Base-by-base conservation (phyloP, 2,329 filamentous ascomycete species). In the Colletotrichum theobromicola region DNA sequence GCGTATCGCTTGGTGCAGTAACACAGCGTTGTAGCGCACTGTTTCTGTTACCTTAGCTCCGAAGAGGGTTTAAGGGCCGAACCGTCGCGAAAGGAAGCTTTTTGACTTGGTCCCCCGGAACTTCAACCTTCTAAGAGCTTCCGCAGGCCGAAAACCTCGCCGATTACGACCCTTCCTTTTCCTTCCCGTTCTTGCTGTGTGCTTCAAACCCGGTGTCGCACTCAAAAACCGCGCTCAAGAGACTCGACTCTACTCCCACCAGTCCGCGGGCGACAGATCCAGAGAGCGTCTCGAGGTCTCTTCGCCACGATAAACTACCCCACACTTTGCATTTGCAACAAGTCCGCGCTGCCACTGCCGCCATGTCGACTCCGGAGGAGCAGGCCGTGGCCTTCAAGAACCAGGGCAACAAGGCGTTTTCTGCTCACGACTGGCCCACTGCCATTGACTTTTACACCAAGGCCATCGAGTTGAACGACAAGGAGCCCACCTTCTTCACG, bases 351-450 rank as follows among this genome's bases (percentile, higher is more conserved):
- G 55, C 37, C 34, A 32, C 42, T 57, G 13, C 32, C 75, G 64
- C 76, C 77, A 89, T 89, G 86, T 80, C 86, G 74, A 82, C 83
- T 35, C 79, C 83, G 28, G 79, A 85, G 80, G 92, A 94, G 83
- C 92, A 94, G 84, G 96, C 96, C 67, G 90, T 92, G 78, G 94
- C 93, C 82, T 88, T 98, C 79, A 99, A 99, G 88, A 94, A 97
- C 84, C 91, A 97, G 85, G 97, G 97, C 83, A 99, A 99, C 86
- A 94, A 96, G 81, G 95, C 95, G 67, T 98, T 98, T 85, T 92
- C 93, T 71, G 88, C 92, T 35, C 95, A 98, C 81, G 94, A 98
- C 87, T 99, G 94, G 94, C 91, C 90, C 13, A 87, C 89, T 4
- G 97, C 97, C 9, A 90, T 98, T 77, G 93, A 96, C 2, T 92